Percentiles rank a stretch among this genome's conserved stretches.
phyloP scores from a whole-genome alignment of 2,329 filamentous ascomycete genomes.

The Diaporthe ilicicola region DNA sequence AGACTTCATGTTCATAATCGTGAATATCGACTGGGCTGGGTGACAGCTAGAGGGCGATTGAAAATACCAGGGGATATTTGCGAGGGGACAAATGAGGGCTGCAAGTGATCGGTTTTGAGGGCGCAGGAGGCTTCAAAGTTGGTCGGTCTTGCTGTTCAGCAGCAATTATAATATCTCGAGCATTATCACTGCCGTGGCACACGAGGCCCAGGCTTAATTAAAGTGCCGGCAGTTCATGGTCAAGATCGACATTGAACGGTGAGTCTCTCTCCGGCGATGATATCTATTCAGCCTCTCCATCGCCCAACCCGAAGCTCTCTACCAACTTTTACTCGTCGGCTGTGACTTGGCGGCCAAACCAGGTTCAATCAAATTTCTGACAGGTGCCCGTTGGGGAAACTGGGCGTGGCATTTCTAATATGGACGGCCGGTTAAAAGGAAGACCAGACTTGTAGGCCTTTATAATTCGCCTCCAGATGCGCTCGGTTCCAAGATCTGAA shows the following conservation, averaged over 20 bases:
- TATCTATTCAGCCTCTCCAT: background rate
- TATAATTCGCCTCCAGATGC: background rate
- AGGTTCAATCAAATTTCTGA: background rate
- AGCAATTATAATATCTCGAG: constrained; percentile 14
- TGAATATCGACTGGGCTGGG: background rate
- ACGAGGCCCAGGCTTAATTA: background rate
- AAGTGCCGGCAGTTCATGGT: constrained; percentile 19
- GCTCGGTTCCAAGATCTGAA: constrained; percentile 13
- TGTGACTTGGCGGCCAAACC: constrained; percentile 4
- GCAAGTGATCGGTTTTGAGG: constrained; percentile 7
- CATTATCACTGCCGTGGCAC: background rate
- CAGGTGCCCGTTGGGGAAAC: background rate
- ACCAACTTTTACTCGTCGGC: background rate
- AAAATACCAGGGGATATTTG: too few species aligned
- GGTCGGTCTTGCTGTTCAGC: background rate
- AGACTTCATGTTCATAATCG: constrained; percentile 39
- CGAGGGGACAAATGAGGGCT: background rate
- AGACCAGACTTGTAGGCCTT: background rate
- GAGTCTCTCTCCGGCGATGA: constrained; percentile 7
- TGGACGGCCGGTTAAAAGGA: constrained; percentile 19
- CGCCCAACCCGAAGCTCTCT: background rate
- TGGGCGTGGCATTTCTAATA: constrained; percentile 17
- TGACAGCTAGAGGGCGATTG: background rate
- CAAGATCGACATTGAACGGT: constrained; percentile 15
- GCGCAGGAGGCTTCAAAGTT: background rate